These are phyloP conservation scores for Acanthamoeba castellanii DNA, from an alignment of 208 protist genomes.

Conservation along the genomic window DNA sequence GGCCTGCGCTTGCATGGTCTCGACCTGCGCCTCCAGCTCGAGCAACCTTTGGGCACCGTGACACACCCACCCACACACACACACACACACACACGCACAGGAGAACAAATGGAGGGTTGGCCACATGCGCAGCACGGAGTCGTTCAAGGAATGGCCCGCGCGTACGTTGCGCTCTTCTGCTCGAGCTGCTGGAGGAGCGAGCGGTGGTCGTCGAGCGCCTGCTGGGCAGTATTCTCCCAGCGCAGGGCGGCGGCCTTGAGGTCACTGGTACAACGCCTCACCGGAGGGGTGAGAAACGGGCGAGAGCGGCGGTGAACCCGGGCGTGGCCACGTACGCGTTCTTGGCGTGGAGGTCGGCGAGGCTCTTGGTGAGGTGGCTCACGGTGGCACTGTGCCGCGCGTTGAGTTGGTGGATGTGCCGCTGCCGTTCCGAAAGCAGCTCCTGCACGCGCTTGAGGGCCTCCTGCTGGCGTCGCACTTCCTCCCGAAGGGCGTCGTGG, in stretches of 20 bases:
- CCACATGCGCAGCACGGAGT: too few species aligned
- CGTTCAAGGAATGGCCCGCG: too few species aligned
- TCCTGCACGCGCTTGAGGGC: neutral
- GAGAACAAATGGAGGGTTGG: too few species aligned
- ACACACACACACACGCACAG: neutral
- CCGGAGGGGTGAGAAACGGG: too few species aligned
- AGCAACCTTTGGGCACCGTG: neutral
- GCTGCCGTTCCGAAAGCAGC: neutral
- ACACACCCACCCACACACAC: neutral
- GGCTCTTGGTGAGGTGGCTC: neutral
- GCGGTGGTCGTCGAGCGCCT: neutral
- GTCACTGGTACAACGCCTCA: neutral
- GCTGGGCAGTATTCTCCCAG: neutral
- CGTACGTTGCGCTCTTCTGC: neutral
- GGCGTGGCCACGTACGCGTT: neutral
- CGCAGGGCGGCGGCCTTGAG: neutral
- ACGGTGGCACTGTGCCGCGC: neutral
- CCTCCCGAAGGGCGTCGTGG: too few species aligned
- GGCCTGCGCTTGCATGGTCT: neutral
- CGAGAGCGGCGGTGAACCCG: neutral
- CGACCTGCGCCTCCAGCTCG: neutral
- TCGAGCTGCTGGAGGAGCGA: neutral
- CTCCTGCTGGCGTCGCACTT: too few species aligned
- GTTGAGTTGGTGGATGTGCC: neutral
- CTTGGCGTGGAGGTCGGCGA: neutral